Conservation (phyloP, 2,329 filamentous ascomycete species). For the Malbranchea cinnamomea region DNA sequence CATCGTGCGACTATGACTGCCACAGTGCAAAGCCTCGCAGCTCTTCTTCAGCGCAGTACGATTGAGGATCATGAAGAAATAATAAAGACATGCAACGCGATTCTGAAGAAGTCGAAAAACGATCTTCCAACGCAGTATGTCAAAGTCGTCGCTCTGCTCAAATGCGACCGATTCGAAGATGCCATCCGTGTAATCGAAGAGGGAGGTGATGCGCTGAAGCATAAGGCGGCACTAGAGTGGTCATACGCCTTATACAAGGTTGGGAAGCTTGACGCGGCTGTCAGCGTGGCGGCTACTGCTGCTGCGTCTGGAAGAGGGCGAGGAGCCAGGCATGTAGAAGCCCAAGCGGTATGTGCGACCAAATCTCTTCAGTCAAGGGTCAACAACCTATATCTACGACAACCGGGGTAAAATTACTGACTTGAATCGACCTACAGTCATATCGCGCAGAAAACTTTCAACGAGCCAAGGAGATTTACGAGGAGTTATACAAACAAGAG, state of each 20-base stretch:
- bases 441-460: conserved; percentile 48
- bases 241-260: conserved; percentile 50
- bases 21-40: conserved; percentile 34
- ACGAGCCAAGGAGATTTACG: conserved; percentile 40
- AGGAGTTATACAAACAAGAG: conserved; percentile 30
- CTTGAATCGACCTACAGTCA: conserved; percentile 12
- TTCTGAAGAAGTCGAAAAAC: conserved; percentile 41
- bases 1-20: no score
- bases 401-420: conserved; percentile 3
- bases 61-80: conserved; percentile 49
- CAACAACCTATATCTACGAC: background rate
- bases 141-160: conserved; percentile 45
- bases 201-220: conserved; percentile 38
- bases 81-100: conserved; percentile 42
- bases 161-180: conserved; percentile 49
- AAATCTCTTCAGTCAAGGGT: conserved; percentile 2
- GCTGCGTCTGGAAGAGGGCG: conserved; percentile 26
- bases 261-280: conserved; percentile 40
- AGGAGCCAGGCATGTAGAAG: conserved; percentile 44
- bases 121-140: conserved; percentile 43
- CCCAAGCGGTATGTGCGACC: conserved; percentile 38
- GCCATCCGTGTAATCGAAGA: conserved; percentile 41
- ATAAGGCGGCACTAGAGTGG: conserved; percentile 42
- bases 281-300: conserved; percentile 31
- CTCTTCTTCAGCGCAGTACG: conserved; percentile 41